Conservation (phyloP, 805 yeast species). For the Sungouiella blattae region DNA sequence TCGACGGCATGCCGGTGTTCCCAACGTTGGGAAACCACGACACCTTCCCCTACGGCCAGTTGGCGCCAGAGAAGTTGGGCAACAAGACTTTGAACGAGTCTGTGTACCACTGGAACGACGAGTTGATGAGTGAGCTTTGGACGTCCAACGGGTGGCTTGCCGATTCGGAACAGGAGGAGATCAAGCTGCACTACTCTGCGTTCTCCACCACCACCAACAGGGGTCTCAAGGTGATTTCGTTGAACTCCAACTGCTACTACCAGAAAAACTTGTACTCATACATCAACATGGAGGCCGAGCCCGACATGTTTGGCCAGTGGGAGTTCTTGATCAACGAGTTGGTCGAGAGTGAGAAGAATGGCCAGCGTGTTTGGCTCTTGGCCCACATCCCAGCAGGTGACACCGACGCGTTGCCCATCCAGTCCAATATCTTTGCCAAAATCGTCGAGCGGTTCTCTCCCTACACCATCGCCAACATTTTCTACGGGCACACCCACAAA, state of each 20-base stretch:
- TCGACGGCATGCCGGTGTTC: slow-evolving; percentile 53
- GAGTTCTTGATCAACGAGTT: slow-evolving; percentile 60
- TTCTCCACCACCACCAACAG: slow-evolving; percentile 52
- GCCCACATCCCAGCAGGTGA: slow-evolving; percentile 64
- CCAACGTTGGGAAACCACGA: slow-evolving; percentile 72
- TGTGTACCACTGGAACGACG: slow-evolving; percentile 36
- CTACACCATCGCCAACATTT: slow-evolving; percentile 61
- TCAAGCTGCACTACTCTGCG: slow-evolving; percentile 56
- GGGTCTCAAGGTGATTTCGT: slow-evolving; percentile 36
- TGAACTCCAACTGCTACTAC: slow-evolving; percentile 69
- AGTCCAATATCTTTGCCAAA: slow-evolving; percentile 51
- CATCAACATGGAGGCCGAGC: slow-evolving; percentile 51
- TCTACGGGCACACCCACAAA: slow-evolving; percentile 69
- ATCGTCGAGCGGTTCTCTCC: slow-evolving; percentile 68
- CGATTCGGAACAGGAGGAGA: slow-evolving; percentile 17
- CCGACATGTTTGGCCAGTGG: slow-evolving; percentile 63
- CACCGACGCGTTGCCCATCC: slow-evolving; percentile 57
- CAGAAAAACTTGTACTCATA: slow-evolving; percentile 50
- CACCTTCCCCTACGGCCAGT: slow-evolving; percentile 67
- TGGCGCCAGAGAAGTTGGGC: slow-evolving; percentile 43
- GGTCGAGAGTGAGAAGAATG: slow-evolving; percentile 51
- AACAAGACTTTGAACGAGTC: slow-evolving; percentile 14
- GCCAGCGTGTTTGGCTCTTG: slow-evolving; percentile 69
- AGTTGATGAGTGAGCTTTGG: slow-evolving; percentile 35
- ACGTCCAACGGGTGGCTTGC: slow-evolving; percentile 37